Evolutionary conservation across 768 basidiomycete genomes (phyloP).

Genomic region (Melanogaster broomeanus): DNA sequence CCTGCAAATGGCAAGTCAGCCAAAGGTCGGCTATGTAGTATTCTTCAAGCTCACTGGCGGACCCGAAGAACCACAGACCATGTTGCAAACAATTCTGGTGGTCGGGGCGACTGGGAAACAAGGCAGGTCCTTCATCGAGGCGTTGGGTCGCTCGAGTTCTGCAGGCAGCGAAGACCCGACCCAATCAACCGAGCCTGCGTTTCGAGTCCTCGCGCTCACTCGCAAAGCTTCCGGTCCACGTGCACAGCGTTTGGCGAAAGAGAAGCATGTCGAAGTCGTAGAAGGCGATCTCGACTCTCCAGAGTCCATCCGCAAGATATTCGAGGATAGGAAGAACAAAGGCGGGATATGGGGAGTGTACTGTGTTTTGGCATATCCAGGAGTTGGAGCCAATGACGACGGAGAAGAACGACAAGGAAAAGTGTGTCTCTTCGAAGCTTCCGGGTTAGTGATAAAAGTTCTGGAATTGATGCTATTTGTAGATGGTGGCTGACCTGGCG

Average conservation of each 20-base stretch:
- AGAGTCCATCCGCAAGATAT: conserved; percentile 32
- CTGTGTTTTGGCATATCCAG: conserved; percentile 40
- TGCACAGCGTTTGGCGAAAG: conserved; percentile 24
- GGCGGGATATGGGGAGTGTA: conserved; percentile 42
- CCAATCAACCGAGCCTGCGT: conserved; percentile 12
- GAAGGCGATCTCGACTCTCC: conserved; percentile 37
- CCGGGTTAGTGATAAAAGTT: background rate
- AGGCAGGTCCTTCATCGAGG: conserved; percentile 34
- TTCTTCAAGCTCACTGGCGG: too few species aligned
- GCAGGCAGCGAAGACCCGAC: background rate
- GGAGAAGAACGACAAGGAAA: conserved; percentile 43
- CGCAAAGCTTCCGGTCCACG: conserved; percentile 31
- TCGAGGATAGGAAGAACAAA: conserved; percentile 32
- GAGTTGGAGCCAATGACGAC: conserved; percentile 41
- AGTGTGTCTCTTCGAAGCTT: conserved; percentile 17
- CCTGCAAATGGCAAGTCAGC: too few species aligned
- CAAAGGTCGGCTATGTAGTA: too few species aligned
- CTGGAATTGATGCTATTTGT: background rate
- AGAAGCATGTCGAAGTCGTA: conserved; percentile 34
- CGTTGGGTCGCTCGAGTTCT: conserved; percentile 15
- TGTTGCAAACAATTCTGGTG: conserved; percentile 29
- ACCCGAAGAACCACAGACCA: conserved; percentile 1
- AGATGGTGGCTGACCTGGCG: conserved; percentile 39
- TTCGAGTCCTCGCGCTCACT: conserved; percentile 40
- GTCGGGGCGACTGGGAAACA: conserved; percentile 41